phyloP scores from a whole-genome alignment of 257 asterid species.

The Solanum infundibuliforme region DNA sequence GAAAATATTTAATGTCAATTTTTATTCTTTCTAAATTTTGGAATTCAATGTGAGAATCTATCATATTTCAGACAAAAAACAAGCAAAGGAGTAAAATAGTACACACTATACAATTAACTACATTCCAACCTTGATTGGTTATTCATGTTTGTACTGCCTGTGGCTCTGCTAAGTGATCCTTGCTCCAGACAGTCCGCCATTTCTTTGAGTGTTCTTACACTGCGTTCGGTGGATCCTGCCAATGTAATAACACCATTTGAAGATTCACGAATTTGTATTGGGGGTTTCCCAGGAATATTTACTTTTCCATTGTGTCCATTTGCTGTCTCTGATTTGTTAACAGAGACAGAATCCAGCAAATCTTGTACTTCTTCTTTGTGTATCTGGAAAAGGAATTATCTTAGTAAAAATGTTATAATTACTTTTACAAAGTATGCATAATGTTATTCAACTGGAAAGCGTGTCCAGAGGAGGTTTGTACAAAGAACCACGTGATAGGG shows the following conservation, averaged over 20 bases:
- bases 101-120: background rate
- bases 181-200: conserved; percentile 94
- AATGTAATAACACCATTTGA: conserved; percentile 92
- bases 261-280: conserved; percentile 96
- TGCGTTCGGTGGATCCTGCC: conserved; percentile 92
- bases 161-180: conserved; percentile 90
- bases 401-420: background rate
- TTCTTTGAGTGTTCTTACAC: conserved; percentile 79
- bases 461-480: background rate
- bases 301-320: conserved; percentile 73
- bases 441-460: background rate
- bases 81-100: background rate
- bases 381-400: conserved; percentile 40
- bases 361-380: conserved; percentile 98
- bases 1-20: background rate
- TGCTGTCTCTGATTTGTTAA: conserved; percentile 49
- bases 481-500: background rate
- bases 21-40: background rate
- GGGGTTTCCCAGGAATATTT: conserved; percentile 65
- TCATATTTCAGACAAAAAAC: background rate
- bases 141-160: conserved; percentile 99
- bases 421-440: background rate
- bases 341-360: conserved; percentile 53
- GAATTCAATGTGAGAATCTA: background rate
- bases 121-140: conserved; percentile 70